Evolutionary conservation across 371 early-diverging fungal species (phyloP), one percentile per base, ranked within the genome.

Genomic region (Rhizopus stolonifer): DNA sequence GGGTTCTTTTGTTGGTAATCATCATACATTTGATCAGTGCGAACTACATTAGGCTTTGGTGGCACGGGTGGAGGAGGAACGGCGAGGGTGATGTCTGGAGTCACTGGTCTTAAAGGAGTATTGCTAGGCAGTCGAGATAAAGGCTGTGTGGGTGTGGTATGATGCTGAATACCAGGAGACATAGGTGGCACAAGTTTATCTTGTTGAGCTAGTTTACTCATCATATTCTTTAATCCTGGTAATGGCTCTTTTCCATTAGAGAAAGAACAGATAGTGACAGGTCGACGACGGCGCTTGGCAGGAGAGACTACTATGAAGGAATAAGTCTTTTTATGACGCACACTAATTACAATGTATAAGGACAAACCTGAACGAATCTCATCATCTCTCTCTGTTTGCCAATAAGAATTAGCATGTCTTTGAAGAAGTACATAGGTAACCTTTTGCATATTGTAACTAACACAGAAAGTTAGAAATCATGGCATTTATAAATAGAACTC

Each of bases 371-470:
- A 57, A 18, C 61, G 58, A 24, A 60, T 61, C 24, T 73, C 69
- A n/a, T 71, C 72, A 34, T 69, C 74, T 34, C 67, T 54, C 15
- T 70, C 70, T 22, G 56, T 59, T 60, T 77, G 69, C 74, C 74
- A 74, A 49, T 77, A 74, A 6, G 64, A 63, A 14, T 49, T 66
- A 0, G 78, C 74, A 48, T 77, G 74, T 10, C 72, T 64, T 57
- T 70, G 72, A 13, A 77, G 63, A 21, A 77, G 23, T 6, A 77
- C 74, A 61, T 77, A 77, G 1, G 74, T 74, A 0, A 74, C 74
- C 31, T 77, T 77, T 60, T 74, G 78, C 78, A 77, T 77, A 38
- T 77, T 77, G 21, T 77, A 68, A 21, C 77, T 77, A 47, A 7
- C 7, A 10, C 4, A 10, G 7, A 7, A 10, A 10, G 31, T 29